These are phyloP conservation scores for Scenedesmus sp. DNA, from an alignment of 163 green algal species.

Conservation along the genomic window DNA sequence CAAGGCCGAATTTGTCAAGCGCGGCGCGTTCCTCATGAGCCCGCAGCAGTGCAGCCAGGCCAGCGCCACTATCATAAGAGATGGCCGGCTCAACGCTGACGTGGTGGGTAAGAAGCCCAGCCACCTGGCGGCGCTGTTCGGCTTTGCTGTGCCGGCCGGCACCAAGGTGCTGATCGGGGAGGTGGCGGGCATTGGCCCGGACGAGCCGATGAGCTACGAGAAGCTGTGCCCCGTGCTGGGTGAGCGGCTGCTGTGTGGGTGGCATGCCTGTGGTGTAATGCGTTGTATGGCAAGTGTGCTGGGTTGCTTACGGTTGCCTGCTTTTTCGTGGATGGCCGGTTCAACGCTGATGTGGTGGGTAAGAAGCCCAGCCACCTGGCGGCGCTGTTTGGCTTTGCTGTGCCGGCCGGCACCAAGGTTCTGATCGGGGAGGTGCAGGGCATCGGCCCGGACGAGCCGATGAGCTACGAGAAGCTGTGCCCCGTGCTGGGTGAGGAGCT, in stretches of 20 bases:
- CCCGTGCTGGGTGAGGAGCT: slow-evolving; percentile 65
- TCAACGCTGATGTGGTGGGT: slow-evolving; percentile 78
- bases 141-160: slow-evolving; percentile 57
- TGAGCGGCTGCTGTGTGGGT: not conserved
- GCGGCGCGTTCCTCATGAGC: slow-evolving; percentile 78
- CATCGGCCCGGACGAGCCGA: slow-evolving; percentile 70
- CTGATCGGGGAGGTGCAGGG: slow-evolving; percentile 71
- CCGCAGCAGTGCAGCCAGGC: slow-evolving; percentile 71
- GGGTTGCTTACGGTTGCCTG: too few species aligned
- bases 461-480: slow-evolving; percentile 83
- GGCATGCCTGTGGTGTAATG: too few species aligned
- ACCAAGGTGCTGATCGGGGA: slow-evolving; percentile 75
- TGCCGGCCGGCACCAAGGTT: slow-evolving; percentile 54
- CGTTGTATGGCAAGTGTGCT: too few species aligned
- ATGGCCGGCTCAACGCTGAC: slow-evolving; percentile 77
- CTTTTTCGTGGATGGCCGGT: too few species aligned
- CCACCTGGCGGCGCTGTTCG: slow-evolving; percentile 74
- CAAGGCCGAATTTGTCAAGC: slow-evolving; percentile 58
- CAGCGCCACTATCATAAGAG: slow-evolving; percentile 63
- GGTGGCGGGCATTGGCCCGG: slow-evolving; percentile 61
- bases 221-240: slow-evolving; percentile 82
- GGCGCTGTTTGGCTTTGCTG: slow-evolving; percentile 73
- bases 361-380: slow-evolving; percentile 73
- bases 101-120: slow-evolving; percentile 77
- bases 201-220: slow-evolving; percentile 76